phyloP scores from a whole-genome alignment of 2,329 filamentous ascomycete species.

The Volutella citrinella region DNA sequence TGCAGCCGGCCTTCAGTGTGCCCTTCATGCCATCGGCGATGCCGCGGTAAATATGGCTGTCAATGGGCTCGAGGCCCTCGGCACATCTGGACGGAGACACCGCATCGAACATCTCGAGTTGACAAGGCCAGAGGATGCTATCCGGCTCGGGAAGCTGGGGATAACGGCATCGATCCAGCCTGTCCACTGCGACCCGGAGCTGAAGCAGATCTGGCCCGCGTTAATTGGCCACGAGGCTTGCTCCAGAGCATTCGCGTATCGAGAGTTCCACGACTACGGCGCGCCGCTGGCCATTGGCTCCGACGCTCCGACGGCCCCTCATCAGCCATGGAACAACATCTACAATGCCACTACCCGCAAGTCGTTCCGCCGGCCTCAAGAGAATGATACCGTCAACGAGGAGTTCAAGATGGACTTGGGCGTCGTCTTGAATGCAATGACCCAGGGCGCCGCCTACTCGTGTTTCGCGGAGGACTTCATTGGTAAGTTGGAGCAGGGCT shows the following conservation, averaged over 20 bases:
- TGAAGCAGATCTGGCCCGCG: conserved; percentile 5
- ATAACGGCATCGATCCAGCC: conserved; percentile 10
- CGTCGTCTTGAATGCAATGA: conserved; percentile 48
- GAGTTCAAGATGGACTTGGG: conserved; percentile 47
- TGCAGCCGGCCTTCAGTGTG: not conserved
- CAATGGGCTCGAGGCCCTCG: conserved; percentile 5
- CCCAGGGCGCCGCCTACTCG: conserved; percentile 49
- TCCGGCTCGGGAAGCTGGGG: conserved; percentile 5
- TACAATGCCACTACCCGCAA: conserved; percentile 53
- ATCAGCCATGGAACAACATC: conserved; percentile 47
- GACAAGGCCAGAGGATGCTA: conserved; percentile 7
- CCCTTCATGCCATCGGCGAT: conserved; percentile 20
- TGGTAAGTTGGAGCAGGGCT: conserved; percentile 46
- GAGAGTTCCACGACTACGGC: conserved; percentile 51
- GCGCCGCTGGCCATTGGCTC: conserved; percentile 51
- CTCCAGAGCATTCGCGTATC: conserved; percentile 56
- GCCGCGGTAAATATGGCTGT: conserved; percentile 9
- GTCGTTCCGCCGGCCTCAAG: conserved; percentile 43
- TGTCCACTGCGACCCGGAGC: conserved; percentile 8
- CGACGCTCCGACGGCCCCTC: conserved; percentile 54
- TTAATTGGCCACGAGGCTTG: conserved; percentile 51
- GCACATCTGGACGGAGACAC: conserved; percentile 3
- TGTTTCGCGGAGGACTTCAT: conserved; percentile 48
- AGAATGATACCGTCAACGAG: conserved; percentile 42
- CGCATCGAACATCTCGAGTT: conserved; percentile 10